phyloP scores from a whole-genome alignment of 495 filamentous ascomycete genomes.

The Penicillium waksmanii region DNA sequence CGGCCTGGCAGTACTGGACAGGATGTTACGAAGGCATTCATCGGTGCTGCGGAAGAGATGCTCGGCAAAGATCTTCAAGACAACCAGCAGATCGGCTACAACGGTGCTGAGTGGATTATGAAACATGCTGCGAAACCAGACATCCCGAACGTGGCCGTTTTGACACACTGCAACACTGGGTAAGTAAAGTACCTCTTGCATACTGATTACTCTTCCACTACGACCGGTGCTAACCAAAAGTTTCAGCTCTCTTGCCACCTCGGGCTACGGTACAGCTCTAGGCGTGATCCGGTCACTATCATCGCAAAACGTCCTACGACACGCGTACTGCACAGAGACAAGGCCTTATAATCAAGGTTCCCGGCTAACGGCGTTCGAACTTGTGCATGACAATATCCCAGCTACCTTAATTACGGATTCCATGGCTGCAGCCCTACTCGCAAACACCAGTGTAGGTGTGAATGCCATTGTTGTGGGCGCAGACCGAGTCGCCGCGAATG shows the following conservation, averaged over 20 bases:
- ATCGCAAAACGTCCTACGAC: slow-evolving; percentile 62
- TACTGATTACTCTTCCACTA: too few species aligned
- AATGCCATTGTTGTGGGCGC: slow-evolving; percentile 91
- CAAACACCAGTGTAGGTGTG: slow-evolving; percentile 61
- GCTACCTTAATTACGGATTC: slow-evolving; percentile 93
- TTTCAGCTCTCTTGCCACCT: slow-evolving; percentile 83
- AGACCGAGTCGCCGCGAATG: slow-evolving; percentile 93
- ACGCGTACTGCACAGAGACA: slow-evolving; percentile 95
- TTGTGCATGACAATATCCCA: slow-evolving; percentile 92
- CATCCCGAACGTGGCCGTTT: slow-evolving; percentile 61
- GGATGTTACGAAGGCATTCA: slow-evolving; percentile 65
- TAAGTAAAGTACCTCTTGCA: slow-evolving; percentile 45
- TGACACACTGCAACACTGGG: slow-evolving; percentile 98
- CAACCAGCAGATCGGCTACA: slow-evolving; percentile 80
- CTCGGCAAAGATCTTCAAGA: slow-evolving; percentile 83
- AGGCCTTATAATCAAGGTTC: slow-evolving; percentile 98
- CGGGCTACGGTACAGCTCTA: slow-evolving; percentile 92
- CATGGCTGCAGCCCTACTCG: slow-evolving; percentile 88
- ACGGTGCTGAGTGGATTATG: slow-evolving; percentile 83
- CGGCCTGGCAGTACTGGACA: slow-evolving; percentile 42
- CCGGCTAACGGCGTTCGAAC: slow-evolving; percentile 91
- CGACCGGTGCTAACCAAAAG: slow-evolving; percentile 6
- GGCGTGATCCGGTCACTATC: slow-evolving; percentile 91
- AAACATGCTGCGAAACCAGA: slow-evolving; percentile 43
- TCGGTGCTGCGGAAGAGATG: slow-evolving; percentile 81